A percentile compares a stretch with the other conserved stretches of the same genome.
Evolutionary conservation across 495 filamentous ascomycete species (phyloP).

Genomic region (Glarea lozoyensis): DNA sequence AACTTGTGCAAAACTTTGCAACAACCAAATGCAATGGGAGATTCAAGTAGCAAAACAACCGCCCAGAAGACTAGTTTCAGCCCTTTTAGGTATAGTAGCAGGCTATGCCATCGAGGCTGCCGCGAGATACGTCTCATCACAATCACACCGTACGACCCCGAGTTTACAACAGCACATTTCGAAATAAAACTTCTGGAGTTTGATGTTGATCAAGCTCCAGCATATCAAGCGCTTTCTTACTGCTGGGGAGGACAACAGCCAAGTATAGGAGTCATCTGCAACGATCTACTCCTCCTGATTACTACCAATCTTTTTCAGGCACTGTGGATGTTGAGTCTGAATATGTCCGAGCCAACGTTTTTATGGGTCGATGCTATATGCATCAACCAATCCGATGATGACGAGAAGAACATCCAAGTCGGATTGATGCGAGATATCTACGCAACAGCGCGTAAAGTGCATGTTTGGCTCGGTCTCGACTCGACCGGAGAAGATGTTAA

Average conservation of each 20-base stretch:
- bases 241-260: neutral
- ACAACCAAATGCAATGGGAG: no score
- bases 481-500: neutral
- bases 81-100: no score
- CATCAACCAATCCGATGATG: conserved; percentile 21
- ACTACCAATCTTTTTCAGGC: neutral
- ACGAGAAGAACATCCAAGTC: conserved; percentile 21
- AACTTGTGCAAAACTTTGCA: no score
- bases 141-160: no score
- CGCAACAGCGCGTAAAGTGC: conserved; percentile 17
- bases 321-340: conserved; percentile 1
- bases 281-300: neutral
- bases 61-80: no score
- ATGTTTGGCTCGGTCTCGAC: conserved; percentile 2
- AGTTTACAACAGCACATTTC: no score
- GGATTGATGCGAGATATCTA: conserved; percentile 22
- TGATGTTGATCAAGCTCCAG: conserved; percentile 17
- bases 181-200: no score
- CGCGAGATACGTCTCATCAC: no score
- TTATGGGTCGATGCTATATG: conserved; percentile 25
- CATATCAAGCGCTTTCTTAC: neutral
- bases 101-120: no score
- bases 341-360: neutral
- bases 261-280: neutral
- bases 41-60: no score